Evolutionary conservation across 768 basidiomycete species (phyloP), one percentile per base, ranked within the genome.

Genomic region (Russula emetica): DNA sequence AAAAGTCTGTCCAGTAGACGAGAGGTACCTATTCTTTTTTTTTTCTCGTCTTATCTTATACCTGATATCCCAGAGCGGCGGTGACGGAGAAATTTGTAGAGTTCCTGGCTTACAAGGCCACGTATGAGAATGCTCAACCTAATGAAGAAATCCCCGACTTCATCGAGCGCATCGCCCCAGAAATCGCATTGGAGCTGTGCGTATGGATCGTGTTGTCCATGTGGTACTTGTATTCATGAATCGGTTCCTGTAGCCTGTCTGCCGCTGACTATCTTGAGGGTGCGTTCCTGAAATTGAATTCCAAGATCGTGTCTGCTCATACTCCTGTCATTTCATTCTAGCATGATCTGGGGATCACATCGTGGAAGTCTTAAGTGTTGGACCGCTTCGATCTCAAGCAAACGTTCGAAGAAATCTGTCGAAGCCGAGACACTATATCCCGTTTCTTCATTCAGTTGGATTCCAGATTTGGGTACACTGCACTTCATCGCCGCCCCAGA

Each of bases 11-110:
- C 79, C 80, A 16, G 80, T 91, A 47, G 79, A 82, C 60, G 87
- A 94, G 72, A 80, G 92, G 92, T 90, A 69, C 24, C n/a, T 34
- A 44, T 32, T 14, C 13, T 34, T 42, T 11, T 26, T 6, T 36
- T 18, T 9, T 54, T 44, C 13, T 32, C 38, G 11, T 32, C 11
- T 11, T 20, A 24, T 13, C 4, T 40, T 6, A 14, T 53, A 9
- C 18, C 11, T 56, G 13, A 14, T 20, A 22, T 57, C 45, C 13
- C 69, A 80, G 80, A 32, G 80, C 77, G 2, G 81, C 88, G 28
- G 86, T 96, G 40, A 83, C 92, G 1, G 91, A 94, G 75, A 94
- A 92, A 71, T 79, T 96, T 58, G 80, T 92, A 47, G 94, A 98
- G 74, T 97, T 93, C 72, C 90, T 96, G 77, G 78, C 83, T 36